phyloP scores from a whole-genome alignment of 2,329 filamentous ascomycete species.

The Balansia obtecta region DNA sequence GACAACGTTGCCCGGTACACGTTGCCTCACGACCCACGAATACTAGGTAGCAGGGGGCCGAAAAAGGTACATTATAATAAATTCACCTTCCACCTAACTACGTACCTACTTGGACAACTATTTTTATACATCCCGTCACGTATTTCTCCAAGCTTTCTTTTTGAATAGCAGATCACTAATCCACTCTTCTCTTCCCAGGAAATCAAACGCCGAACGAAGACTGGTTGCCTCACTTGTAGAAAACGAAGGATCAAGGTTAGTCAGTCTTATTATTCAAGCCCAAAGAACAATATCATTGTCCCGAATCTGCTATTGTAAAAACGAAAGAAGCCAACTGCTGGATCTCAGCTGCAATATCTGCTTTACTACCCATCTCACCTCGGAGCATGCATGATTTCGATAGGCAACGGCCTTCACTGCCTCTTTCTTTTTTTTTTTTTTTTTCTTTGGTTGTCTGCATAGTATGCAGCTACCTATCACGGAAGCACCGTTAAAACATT shows the following conservation, averaged over 20 bases:
- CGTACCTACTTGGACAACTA: not conserved
- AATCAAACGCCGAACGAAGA: constrained; percentile 51
- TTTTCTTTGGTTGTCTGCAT: too few relatives aligned
- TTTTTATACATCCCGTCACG: not conserved
- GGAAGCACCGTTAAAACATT: not conserved
- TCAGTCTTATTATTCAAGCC: not conserved
- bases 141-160: not conserved
- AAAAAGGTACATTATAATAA: constrained; percentile 39
- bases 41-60: constrained; percentile 35
- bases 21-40: constrained; percentile 35
- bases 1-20: constrained; percentile 33
- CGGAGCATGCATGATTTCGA: not conserved
- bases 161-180: constrained; percentile 3
- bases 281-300: not conserved
- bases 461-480: not conserved
- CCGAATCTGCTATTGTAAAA: too few relatives aligned
- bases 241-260: constrained; percentile 51
- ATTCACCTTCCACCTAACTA: not conserved
- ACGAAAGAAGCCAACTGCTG: too few relatives aligned
- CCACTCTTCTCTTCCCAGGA: constrained; percentile 29
- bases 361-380: too few relatives aligned
- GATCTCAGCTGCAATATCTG: too few relatives aligned
- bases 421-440: too few relatives aligned
- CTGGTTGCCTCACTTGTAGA: constrained; percentile 49
- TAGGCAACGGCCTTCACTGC: not conserved